Evolutionary conservation across 202 grass and related monocot genomes (phyloP).

Genomic region (Carex sylvatica): DNA sequence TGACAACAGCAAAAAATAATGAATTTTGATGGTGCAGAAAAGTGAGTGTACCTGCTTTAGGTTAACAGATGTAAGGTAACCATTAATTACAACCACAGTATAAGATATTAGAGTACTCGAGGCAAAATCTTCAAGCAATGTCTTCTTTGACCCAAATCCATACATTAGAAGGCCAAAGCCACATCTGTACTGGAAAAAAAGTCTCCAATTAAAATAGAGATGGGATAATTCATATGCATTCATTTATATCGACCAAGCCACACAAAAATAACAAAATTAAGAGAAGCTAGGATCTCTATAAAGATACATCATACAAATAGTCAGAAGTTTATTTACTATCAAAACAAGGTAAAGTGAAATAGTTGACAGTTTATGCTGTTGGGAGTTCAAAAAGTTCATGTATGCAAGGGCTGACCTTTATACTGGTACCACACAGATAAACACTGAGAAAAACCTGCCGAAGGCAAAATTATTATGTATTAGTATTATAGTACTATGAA

Average conservation of each 20-base stretch:
- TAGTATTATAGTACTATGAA: background rate
- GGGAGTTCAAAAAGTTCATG: no score
- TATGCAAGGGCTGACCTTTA: background rate
- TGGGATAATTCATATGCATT: background rate
- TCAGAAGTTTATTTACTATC: background rate
- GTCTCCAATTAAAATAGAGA: conserved; percentile 8
- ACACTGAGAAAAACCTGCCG: background rate
- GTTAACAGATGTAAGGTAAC: conserved; percentile 76
- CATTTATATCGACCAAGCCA: background rate
- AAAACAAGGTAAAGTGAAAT: background rate
- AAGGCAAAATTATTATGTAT: background rate
- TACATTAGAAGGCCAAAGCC: conserved; percentile 84
- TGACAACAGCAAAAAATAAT: background rate
- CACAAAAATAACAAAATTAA: background rate
- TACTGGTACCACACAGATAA: background rate
- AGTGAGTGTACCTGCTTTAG: conserved; percentile 65
- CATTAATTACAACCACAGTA: conserved; percentile 80
- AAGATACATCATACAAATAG: background rate
- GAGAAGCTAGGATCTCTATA: background rate
- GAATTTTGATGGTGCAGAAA: background rate
- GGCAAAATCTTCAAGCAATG: conserved; percentile 91
- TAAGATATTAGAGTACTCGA: conserved; percentile 66
- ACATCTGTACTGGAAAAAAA: conserved; percentile 37
- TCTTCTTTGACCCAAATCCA: conserved; percentile 95
- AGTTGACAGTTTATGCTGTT: background rate